These are phyloP conservation scores for Thelonectria discophora DNA, from an alignment of 2,329 filamentous ascomycete genomes.

Conservation along the genomic window DNA sequence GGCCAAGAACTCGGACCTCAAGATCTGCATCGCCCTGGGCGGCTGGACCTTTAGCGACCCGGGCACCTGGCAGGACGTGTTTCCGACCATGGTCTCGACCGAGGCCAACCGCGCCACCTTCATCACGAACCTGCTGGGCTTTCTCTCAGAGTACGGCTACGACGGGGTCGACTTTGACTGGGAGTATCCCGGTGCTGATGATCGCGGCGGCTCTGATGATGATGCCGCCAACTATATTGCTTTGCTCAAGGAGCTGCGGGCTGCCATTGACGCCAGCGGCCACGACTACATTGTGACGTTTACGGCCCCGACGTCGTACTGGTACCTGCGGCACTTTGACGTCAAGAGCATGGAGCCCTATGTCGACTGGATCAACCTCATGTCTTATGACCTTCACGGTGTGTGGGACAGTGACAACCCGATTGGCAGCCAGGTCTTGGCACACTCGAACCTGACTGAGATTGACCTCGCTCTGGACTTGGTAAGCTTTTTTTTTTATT, in stretches of 20 bases:
- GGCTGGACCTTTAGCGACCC: slow-evolving; percentile 51
- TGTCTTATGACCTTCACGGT: slow-evolving; percentile 56
- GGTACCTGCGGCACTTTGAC: slow-evolving; percentile 44
- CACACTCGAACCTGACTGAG: no score
- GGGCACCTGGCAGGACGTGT: slow-evolving; percentile 32
- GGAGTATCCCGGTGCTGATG: neutral
- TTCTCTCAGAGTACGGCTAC: slow-evolving; percentile 36
- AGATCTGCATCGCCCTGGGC: slow-evolving; percentile 50
- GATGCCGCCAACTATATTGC: no score
- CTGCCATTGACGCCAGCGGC: no score
- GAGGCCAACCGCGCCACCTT: slow-evolving; percentile 45
- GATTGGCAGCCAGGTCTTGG: no score
- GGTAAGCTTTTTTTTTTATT: no score
- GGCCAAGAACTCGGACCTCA: slow-evolving; percentile 35
- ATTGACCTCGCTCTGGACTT: no score
- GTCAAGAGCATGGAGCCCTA: slow-evolving; percentile 25
- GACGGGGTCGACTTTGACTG: slow-evolving; percentile 36
- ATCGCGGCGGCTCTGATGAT: no score
- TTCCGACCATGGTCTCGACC: slow-evolving; percentile 36
- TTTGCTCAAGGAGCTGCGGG: no score
- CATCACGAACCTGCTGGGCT: slow-evolving; percentile 44
- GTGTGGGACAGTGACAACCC: slow-evolving; percentile 1
- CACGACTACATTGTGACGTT: slow-evolving; percentile 6
- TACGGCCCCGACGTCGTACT: slow-evolving; percentile 41
- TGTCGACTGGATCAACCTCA: slow-evolving; percentile 53